Conservation (phyloP, 2,329 filamentous ascomycete species). For the Corinectria fuckeliana region DNA sequence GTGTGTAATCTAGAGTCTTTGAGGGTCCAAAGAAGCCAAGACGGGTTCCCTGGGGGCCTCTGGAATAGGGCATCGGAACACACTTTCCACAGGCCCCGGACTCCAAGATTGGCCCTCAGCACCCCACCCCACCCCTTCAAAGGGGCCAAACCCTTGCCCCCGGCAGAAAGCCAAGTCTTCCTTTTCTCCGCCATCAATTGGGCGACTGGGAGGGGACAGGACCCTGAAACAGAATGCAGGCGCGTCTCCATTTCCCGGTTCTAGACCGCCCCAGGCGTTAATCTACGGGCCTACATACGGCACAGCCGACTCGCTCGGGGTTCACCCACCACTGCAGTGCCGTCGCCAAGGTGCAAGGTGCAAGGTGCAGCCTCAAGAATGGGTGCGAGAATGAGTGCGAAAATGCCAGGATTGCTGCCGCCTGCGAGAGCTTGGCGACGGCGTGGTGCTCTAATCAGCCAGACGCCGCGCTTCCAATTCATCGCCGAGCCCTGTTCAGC, state of each 20-base stretch:
- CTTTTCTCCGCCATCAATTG: not conserved
- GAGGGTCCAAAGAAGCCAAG: not conserved
- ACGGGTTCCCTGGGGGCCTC: not conserved
- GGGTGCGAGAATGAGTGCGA: not conserved
- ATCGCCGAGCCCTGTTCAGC: not conserved
- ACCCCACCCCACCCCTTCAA: too few relatives aligned
- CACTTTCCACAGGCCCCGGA: not conserved
- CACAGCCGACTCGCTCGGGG: not conserved
- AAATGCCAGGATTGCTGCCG: too few relatives aligned
- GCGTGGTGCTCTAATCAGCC: not conserved
- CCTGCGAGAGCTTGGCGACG: too few relatives aligned
- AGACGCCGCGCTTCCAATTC: not conserved
- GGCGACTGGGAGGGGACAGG: not conserved
- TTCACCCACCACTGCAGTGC: too few relatives aligned
- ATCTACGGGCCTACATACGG: too few relatives aligned
- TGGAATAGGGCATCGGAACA: not conserved
- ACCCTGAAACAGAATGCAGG: not conserved
- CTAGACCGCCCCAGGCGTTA: not conserved
- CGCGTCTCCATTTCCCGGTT: not conserved
- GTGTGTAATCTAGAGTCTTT: too few relatives aligned
- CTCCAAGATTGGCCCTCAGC: not conserved
- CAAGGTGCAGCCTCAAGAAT: too few relatives aligned
- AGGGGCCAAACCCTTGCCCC: not conserved
- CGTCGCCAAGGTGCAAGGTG: too few relatives aligned
- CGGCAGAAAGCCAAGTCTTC: not conserved